Evolutionary conservation across 371 early-diverging fungal genomes (phyloP), one percentile per base, ranked within the genome.

Genomic region (Quaeritorhiza haematococci): DNA sequence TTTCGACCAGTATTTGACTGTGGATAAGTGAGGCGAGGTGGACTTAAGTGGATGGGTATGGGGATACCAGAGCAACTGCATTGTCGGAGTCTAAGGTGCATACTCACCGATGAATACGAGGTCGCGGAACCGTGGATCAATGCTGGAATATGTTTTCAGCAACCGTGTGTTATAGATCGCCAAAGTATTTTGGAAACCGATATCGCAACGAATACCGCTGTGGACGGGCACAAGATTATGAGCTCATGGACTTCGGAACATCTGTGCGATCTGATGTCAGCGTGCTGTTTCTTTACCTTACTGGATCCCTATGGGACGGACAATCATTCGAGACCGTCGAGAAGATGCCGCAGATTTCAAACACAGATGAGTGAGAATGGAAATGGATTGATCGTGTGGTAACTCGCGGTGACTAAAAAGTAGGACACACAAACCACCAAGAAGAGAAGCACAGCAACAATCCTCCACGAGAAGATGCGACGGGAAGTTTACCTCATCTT

Each of bases 1-100:
- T 50, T 66, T 69, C 10, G 66, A 52, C 70, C 70, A 69, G 55
- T 66, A 61, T 41, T 66, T 65, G 29, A 69, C 57, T 49, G 3
- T 6, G 29, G 7, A 42, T 17, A 29, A 17, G 7, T n/a, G n/a
- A 13, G 38, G 10, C 10, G 38, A 38, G 38, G 10, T 13, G 13
- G n/a, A 38, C 38, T 13, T n/a, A n/a, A 38, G 13, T 10, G 38
- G 10, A 38, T 13, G 10, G 10, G 38, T 38, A 38, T 13, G 10
- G 38, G n/a, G 38, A 13, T 38, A 38, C 13, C n/a, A 10, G 38
- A 38, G 10, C n/a, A 13, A 13, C n/a, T 38, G 38, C 38, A 38
- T 38, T n/a, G 10, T 38, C 13, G 10, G 10, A 13, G 19, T 27
- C 32, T 4, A 5, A 4, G 7, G 5, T 6, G 10, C 5, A 6